A percentile compares a stretch with the other conserved stretches of the same genome.
Conservation (phyloP, 257 asterid species). For the Buddleja alternifolia region DNA sequence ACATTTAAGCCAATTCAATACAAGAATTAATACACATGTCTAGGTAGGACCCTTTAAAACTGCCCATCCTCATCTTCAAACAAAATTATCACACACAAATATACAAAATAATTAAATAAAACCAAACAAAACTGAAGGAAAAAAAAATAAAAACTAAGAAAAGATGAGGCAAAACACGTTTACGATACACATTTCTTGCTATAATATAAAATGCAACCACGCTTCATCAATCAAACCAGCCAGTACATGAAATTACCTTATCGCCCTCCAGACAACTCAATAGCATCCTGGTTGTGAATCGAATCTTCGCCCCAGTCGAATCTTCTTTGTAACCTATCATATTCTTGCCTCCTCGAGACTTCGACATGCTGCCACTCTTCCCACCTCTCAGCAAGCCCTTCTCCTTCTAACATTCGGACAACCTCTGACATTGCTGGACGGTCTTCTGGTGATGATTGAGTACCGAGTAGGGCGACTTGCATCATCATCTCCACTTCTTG, state of each 20-base stretch:
- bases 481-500: slow-evolving; percentile 94
- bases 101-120: background rate
- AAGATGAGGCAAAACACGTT: background rate
- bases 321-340: slow-evolving; percentile 75
- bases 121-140: no score
- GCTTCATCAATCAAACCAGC: slow-evolving; percentile 1
- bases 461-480: slow-evolving; percentile 88
- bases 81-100: background rate
- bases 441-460: slow-evolving; percentile 88
- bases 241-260: slow-evolving; percentile 33
- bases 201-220: slow-evolving; percentile 14
- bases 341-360: slow-evolving; percentile 67
- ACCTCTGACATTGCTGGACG: slow-evolving; percentile 98
- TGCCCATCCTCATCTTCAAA: slow-evolving; percentile 5
- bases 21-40: slow-evolving; percentile 13
- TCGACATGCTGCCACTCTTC: slow-evolving; percentile 88
- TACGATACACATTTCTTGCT: background rate
- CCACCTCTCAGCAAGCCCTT: slow-evolving; percentile 93
- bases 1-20: no score
- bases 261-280: slow-evolving; percentile 86
- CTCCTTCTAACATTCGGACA: slow-evolving; percentile 93
- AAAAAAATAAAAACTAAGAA: background rate
- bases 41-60: background rate
- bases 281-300: slow-evolving; percentile 68
- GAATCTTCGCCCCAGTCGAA: slow-evolving; percentile 91